Percentiles rank a stretch among this genome's conserved stretches.
Evolutionary conservation across 1,139 yeast species (phyloP).

Genomic region (Pichia cactophila): DNA sequence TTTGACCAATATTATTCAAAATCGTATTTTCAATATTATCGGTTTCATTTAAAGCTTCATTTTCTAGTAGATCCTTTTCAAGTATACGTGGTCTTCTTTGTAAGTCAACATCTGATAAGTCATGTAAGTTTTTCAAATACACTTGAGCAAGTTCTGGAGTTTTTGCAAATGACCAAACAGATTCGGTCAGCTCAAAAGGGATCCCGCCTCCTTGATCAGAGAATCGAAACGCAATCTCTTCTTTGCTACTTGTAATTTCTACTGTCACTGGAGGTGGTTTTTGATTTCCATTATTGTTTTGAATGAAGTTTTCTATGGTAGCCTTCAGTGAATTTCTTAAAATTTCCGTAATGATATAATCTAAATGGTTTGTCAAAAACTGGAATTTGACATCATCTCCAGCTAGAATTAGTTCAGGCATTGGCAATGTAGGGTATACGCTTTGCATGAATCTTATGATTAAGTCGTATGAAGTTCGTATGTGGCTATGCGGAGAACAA

Average conservation of each 20-base stretch:
- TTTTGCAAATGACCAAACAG: slow-evolving; percentile 82
- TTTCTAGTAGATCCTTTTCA: slow-evolving; percentile 14
- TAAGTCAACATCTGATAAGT: slow-evolving; percentile 48
- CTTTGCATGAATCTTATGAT: slow-evolving; percentile 39
- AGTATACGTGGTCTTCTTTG: slow-evolving; percentile 23
- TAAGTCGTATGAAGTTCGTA: slow-evolving; percentile 48
- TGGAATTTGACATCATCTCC: slow-evolving; percentile 67
- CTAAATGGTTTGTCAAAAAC: slow-evolving; percentile 78
- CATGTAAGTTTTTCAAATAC: slow-evolving; percentile 56
- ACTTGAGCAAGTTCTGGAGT: slow-evolving; percentile 49
- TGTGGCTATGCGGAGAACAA: slow-evolving; percentile 68
- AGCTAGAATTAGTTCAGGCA: slow-evolving; percentile 71
- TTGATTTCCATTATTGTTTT: slow-evolving; percentile 14
- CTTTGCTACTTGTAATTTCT: slow-evolving; percentile 58
- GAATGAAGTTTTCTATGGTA: slow-evolving; percentile 12
- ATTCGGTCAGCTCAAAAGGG: slow-evolving; percentile 44
- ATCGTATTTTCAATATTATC: background rate
- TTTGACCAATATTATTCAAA: slow-evolving; percentile 32
- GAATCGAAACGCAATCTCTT: slow-evolving; percentile 64
- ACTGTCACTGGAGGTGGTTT: slow-evolving; percentile 64
- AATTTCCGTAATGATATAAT: slow-evolving; percentile 79
- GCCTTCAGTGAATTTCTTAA: slow-evolving; percentile 64
- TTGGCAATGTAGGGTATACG: slow-evolving; percentile 44
- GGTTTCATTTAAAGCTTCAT: background rate
- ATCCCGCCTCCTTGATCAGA: slow-evolving; percentile 92